A percentile compares a stretch with the other conserved stretches of the same genome.
phyloP scores from a whole-genome alignment of 2,329 filamentous ascomycete species.

The Mollisia scopiformis region DNA sequence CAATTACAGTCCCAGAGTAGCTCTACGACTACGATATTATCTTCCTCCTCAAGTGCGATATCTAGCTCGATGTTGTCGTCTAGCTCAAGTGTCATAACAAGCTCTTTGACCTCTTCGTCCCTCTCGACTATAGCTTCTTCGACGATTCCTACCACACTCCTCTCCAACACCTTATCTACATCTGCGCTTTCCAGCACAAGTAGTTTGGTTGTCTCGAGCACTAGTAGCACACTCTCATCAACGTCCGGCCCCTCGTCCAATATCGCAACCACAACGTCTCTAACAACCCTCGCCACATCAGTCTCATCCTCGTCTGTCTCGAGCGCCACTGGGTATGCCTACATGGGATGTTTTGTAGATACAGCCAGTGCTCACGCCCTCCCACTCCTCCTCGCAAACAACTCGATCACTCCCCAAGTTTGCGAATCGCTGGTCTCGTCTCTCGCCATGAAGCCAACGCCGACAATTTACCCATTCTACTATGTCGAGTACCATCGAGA shows the following conservation, averaged over 20 bases:
- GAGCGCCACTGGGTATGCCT: neutral
- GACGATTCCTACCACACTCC: neutral
- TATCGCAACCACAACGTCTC: neutral
- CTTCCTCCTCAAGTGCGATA: neutral
- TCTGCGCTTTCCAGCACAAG: neutral
- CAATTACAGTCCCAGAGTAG: neutral
- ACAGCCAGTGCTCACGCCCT: neutral
- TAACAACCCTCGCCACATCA: neutral
- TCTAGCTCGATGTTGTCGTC: neutral
- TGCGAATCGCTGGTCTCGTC: neutral
- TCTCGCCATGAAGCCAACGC: constrained; percentile 1
- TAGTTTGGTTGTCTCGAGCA: neutral
- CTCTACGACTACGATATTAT: too few species aligned
- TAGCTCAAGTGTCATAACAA: too few species aligned
- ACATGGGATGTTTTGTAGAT: constrained; percentile 1
- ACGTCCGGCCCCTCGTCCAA: neutral
- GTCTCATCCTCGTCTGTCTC: neutral
- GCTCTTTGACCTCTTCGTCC: too few species aligned
- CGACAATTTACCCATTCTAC: constrained; percentile 1
- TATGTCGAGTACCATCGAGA: constrained; percentile 6
- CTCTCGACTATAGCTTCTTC: too few species aligned
- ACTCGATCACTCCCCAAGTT: constrained; percentile 1
- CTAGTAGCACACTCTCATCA: neutral
- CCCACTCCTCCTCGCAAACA: neutral
- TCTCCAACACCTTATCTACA: neutral